These are phyloP conservation scores for Haematococcus sp. DNA, from an alignment of 139 green algal genomes.

Conservation along the genomic window DNA sequence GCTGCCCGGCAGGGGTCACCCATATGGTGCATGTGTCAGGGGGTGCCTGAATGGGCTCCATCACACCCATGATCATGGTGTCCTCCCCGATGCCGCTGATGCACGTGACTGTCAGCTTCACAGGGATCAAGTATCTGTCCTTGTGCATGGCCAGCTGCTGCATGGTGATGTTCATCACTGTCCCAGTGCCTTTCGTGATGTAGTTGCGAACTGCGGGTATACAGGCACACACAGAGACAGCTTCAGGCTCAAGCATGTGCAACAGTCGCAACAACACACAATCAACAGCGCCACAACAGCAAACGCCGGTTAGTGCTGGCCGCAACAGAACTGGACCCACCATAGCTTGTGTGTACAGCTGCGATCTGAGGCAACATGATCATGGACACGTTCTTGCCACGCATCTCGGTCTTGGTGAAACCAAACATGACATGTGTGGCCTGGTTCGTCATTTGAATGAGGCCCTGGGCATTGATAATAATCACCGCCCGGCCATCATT, in stretches of 20 bases:
- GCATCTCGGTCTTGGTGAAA: slow-evolving; percentile 39
- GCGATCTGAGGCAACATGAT: too few species aligned
- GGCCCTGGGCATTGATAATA: slow-evolving; percentile 27
- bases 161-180: background rate
- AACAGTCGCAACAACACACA: too few species aligned
- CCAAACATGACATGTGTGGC: slow-evolving; percentile 24
- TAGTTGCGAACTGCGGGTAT: slow-evolving; percentile 42
- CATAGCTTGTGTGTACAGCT: slow-evolving; percentile 40
- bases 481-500: slow-evolving; percentile 14
- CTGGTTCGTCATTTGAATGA: slow-evolving; percentile 27
- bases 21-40: background rate
- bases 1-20: background rate
- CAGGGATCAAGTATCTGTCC: slow-evolving; percentile 24
- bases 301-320: too few species aligned
- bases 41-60: background rate
- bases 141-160: slow-evolving; percentile 24
- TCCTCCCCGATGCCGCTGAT: slow-evolving; percentile 19
- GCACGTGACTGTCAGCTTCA: slow-evolving; percentile 17
- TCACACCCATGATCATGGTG: slow-evolving; percentile 23
- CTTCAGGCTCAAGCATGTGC: too few species aligned
- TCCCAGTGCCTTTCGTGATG: slow-evolving; percentile 7
- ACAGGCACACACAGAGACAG: too few species aligned
- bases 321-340: too few species aligned
- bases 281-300: too few species aligned
- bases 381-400: slow-evolving; percentile 39